Evolutionary conservation across 179 eudicot genomes (phyloP), one percentile per base, ranked within the genome.

Genomic region (Silene coronaria): DNA sequence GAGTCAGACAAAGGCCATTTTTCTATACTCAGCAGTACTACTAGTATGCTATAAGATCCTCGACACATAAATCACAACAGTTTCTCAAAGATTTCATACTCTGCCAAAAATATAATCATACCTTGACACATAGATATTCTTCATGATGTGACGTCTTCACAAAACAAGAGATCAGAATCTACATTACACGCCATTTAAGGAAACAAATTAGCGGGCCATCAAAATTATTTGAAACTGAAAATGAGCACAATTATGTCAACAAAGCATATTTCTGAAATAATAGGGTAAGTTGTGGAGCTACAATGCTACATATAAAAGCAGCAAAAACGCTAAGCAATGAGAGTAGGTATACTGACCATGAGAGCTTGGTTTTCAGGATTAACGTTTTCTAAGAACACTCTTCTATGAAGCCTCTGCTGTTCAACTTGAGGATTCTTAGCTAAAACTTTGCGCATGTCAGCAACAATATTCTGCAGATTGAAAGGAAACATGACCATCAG

Each of bases 371-470:
- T 94, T 86, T 94, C 94, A 77, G 92, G 89, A 82, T 87, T 81
- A 32, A 94, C 75, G 53, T 89, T 83, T 4, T 92, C 97, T 83
- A 94, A 67, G 78, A 94, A 94, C 61, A 92, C 96, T 88, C 98
- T 90, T 83, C 98, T 88, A 69, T 94, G 98, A 82, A 94, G 86
- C 84, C 78, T 92, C 84, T 92, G 89, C 72, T 94, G 98, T 80
- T 94, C 98, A 24, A 94, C 97, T 74, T 90, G 96, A 84, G 96
- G 98, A 82, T 94, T 89, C 86, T 94, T 94, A 0, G 97, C 87
- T 86, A 94, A 87, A 63, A 94, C 92, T 82, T 94, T 94, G 68
- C 98, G 93, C 98, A 94, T 94, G 82, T 94, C 98, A 73, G 98
- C 97, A 75, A 94, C 96, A 79, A 94, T 94, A 80, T 62, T 94